These are phyloP conservation scores for Tilletia horrida DNA, from an alignment of 1,284 basidiomycete genomes.

Conservation along the genomic window DNA sequence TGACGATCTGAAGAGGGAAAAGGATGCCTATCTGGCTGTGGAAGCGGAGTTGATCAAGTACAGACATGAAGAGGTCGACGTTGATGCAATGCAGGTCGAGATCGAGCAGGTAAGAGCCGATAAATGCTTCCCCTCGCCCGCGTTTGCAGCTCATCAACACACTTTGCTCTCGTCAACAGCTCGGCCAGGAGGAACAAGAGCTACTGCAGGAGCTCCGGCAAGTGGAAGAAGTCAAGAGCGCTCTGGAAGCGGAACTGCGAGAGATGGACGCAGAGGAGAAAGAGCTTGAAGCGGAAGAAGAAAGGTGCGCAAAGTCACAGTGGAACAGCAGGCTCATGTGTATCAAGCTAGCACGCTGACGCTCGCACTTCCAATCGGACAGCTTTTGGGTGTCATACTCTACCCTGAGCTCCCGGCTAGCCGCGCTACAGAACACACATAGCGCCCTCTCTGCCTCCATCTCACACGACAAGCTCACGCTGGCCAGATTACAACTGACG, in stretches of 20 bases:
- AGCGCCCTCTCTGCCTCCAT: conserved; percentile 68
- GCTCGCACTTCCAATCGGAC: no score
- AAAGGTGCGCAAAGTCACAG: conserved; percentile 66
- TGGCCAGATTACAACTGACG: conserved; percentile 82
- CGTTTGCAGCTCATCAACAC: neutral
- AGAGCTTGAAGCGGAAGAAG: conserved; percentile 69
- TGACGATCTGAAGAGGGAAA: conserved; percentile 82
- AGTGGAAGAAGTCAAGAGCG: conserved; percentile 47
- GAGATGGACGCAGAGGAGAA: conserved; percentile 71
- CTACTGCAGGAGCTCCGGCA: conserved; percentile 29
- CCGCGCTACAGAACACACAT: conserved; percentile 68
- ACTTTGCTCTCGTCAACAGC: conserved; percentile 14
- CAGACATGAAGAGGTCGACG: conserved; percentile 24
- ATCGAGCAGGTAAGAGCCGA: conserved; percentile 17
- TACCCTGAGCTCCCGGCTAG: conserved; percentile 65
- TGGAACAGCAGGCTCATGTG: no score
- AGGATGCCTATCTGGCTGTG: conserved; percentile 67
- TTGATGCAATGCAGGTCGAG: conserved; percentile 15
- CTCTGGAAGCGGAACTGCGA: conserved; percentile 70
- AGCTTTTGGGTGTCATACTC: conserved; percentile 83
- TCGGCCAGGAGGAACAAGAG: conserved; percentile 25
- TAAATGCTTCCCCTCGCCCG: neutral
- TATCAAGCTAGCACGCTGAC: no score
- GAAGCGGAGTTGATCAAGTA: conserved; percentile 39
- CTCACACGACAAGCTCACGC: conserved; percentile 57